Evolutionary conservation across 345 rosid genomes (phyloP), one percentile per base, ranked within the genome.

Genomic region (Eucalyptus viminalis): DNA sequence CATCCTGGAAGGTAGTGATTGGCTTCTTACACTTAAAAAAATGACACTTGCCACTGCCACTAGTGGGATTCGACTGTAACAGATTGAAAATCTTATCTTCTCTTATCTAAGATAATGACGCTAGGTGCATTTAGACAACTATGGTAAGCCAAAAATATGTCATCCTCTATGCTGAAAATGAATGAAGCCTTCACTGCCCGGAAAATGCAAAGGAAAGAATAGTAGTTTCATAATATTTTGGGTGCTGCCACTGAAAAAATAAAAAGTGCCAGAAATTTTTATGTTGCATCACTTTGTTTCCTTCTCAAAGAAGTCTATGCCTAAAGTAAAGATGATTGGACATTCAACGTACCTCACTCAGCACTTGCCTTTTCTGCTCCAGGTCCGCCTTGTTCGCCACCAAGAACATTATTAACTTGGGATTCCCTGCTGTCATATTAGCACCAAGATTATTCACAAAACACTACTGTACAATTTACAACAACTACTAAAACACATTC

Each of bases 311-410:
- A 47, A 86, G 37, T 31, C 45, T 27, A 86, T 50, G 37, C 29
- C 81, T 62, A 45, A 65, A 56, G 76, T 62, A 62, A 65, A 56
- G 50, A 56, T 29, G 22, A 34, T 87, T 62, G 80, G 34, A 87
- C 31, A 62, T 56, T 13, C 80, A 0, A 34, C 49, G 45, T 92
- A 95, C 98, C 98, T 95, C 96, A 72, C 3, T 90, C 54, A 90
- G 90, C 86, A 96, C 98, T 91, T 92, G 87, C 92, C 97, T 92
- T 93, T 91, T 96, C n/a, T 91, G 95, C 92, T 91, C 93, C 92
- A 96, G 87, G 92, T 96, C 97, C 65, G 86, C 96, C 92, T 96
- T 96, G 95, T 96, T 96, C 44, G 94, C 98, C 72, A 93, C 97
- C 92, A 96, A 90, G 94, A 95, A 95, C 92, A 92, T 93, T 53